A percentile compares a stretch with the other conserved stretches of the same genome.
Evolutionary conservation across 2,329 filamentous ascomycete species (phyloP).

Genomic region (Hortaea sp.): DNA sequence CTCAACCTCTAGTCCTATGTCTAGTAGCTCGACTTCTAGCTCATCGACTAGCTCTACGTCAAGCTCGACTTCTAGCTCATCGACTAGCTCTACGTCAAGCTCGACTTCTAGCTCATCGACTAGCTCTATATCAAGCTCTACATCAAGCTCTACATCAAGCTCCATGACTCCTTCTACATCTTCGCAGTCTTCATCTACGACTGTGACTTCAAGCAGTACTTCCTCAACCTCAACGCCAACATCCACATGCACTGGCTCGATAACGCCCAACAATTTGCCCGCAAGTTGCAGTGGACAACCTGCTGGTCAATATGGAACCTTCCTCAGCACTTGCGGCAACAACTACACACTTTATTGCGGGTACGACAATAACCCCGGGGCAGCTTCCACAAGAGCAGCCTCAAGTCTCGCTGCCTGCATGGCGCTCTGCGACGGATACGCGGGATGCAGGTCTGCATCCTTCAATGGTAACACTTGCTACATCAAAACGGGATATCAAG

Average conservation of each 20-base stretch:
- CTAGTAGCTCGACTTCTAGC: constrained; percentile 2
- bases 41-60: neutral
- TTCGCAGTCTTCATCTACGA: neutral
- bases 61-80: neutral
- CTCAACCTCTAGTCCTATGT: neutral
- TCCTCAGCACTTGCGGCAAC: constrained; percentile 8
- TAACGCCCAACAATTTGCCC: neutral
- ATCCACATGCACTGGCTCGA: constrained; percentile 1
- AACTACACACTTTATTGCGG: constrained; percentile 13
- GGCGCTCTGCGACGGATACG: constrained; percentile 7
- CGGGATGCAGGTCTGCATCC: constrained; percentile 7
- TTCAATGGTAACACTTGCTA: constrained; percentile 10
- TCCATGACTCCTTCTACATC: neutral
- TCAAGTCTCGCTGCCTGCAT: constrained; percentile 9
- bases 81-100: neutral
- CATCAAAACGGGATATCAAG: constrained; percentile 10
- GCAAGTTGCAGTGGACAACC: neutral
- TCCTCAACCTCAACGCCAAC: constrained; percentile 2
- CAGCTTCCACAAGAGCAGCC: neutral
- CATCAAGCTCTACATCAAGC: neutral
- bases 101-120: neutral
- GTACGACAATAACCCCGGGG: constrained; percentile 6
- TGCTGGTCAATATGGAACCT: constrained; percentile 5
- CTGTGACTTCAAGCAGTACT: neutral
- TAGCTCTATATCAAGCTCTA: neutral